Base-by-base conservation (phyloP, 2,329 filamentous ascomycete species). In the Pseudocercospora musae region DNA sequence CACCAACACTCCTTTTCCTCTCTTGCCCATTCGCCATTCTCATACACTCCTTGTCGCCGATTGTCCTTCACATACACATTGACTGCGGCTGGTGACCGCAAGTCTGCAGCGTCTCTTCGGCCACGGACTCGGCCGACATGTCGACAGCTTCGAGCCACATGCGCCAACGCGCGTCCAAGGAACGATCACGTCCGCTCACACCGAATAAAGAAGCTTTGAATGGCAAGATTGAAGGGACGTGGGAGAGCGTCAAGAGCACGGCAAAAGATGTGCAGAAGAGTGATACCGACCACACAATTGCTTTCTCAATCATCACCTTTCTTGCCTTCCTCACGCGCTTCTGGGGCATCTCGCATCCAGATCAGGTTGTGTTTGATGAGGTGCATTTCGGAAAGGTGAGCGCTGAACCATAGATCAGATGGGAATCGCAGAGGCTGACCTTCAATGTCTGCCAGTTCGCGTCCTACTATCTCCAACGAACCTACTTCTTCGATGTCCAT, bases 401-500 rank as follows among this genome's bases (percentile, higher is more conserved):
- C 6, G 33, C 29, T 90, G 94, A 97, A 82, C 63, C 84, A 53
- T 20, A 25, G 72, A 55, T 25, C n/a, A 27, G 13, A 25, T 15
- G 27, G n/a, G 9, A 8, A 10, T 18, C 53, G 21, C 44, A 44
- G 23, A 13, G 18, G 2, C 40, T 61, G 23, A 65, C 44, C 40
- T 48, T 15, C 46, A 55, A 9, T 55, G 20, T 29, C 20, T 61
- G 82, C 15, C 33, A 37, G 79, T 82, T 83, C 68, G 81, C 80
- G 67, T 86, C 85, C 11, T 87, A 89, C 77, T 99, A 99, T 77
- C 88, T 99, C 71, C 89, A 97, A 80, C 89, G 92, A 72, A 97
- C 92, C 66, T 99, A 98, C 82, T 99, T 99, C 84, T 99, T 99
- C 87, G 95, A 99, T 81, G 95, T 99, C 59, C 95, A 99, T 78